Evolutionary conservation across 768 basidiomycete species (phyloP).

Genomic region (Strobilomyces dryophilus): DNA sequence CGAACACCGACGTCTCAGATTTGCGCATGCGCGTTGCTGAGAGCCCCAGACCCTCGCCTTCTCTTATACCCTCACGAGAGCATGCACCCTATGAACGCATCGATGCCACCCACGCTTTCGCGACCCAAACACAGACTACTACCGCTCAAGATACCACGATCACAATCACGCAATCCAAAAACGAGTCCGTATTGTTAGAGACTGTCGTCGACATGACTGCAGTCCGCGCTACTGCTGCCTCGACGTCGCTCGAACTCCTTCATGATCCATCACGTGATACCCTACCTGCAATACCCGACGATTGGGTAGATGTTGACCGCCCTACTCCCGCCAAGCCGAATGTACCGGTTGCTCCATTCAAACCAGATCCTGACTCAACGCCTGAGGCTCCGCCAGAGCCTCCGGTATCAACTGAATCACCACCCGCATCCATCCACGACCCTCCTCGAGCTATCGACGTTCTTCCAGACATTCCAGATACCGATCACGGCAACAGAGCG

Average conservation of each 20-base stretch:
- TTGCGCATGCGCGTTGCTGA: constrained; percentile 13
- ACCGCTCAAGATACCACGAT: constrained; percentile 8
- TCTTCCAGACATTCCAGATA: constrained; percentile 19
- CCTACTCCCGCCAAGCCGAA: constrained; percentile 4
- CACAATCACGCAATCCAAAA: constrained; percentile 12
- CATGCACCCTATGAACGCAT: constrained; percentile 5
- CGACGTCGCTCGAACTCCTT: constrained; percentile 1
- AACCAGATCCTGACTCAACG: constrained; percentile 3
- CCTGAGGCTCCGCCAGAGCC: constrained; percentile 1
- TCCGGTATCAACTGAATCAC: constrained; percentile 4
- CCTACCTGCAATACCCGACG: constrained; percentile 23
- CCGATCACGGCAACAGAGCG: constrained; percentile 1
- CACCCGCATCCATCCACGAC: constrained; percentile 11
- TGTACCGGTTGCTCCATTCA: constrained; percentile 4
- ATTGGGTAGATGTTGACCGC: constrained; percentile 27
- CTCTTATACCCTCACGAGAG: constrained; percentile 25
- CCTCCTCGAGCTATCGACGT: constrained; percentile 10
- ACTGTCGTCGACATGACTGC: neutral
- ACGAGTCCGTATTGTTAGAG: constrained; percentile 3
- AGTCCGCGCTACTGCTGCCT: neutral
- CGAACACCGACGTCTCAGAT: constrained; percentile 22
- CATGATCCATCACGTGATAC: constrained; percentile 17
- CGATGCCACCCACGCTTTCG: constrained; percentile 10
- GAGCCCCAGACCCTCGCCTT: constrained; percentile 22
- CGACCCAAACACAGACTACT: constrained; percentile 2